Evolutionary conservation across 2,329 filamentous ascomycete species (phyloP).

Genomic region (Phaeomoniella chlamydospora): DNA sequence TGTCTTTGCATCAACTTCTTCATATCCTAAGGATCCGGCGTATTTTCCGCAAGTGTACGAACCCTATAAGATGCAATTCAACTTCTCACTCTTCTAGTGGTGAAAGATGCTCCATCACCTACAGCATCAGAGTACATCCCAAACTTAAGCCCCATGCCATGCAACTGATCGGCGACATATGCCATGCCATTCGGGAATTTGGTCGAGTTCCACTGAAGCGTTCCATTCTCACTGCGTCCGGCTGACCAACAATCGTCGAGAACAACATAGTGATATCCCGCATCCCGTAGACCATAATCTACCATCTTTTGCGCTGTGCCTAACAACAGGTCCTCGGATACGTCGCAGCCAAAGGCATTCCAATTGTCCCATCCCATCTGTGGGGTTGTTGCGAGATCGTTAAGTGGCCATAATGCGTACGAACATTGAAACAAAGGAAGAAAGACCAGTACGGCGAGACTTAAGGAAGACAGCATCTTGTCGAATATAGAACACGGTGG

Average conservation of each 20-base stretch:
- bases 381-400: background rate
- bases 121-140: constrained; percentile 24
- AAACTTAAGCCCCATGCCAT: constrained; percentile 32
- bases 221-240: constrained; percentile 28
- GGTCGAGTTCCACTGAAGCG: constrained; percentile 22
- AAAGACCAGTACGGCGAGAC: too few relatives aligned
- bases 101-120: too few relatives aligned
- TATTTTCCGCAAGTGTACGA: constrained; percentile 17
- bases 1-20: constrained; percentile 35
- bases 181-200: constrained; percentile 35
- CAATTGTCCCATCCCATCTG: constrained; percentile 31
- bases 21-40: constrained; percentile 33
- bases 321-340: constrained; percentile 30
- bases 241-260: constrained; percentile 39
- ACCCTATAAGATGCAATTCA: too few relatives aligned
- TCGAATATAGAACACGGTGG: too few relatives aligned
- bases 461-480: too few relatives aligned
- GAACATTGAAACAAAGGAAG: too few relatives aligned
- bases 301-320: constrained; percentile 30
- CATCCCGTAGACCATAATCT: constrained; percentile 29
- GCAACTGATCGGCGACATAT: constrained; percentile 30
- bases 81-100: too few relatives aligned
- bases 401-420: constrained; percentile 1
- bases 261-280: constrained; percentile 36
- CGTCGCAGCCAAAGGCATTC: constrained; percentile 33